These are phyloP conservation scores for Lippia alba DNA, from an alignment of 305 asterid species.

Conservation along the genomic window DNA sequence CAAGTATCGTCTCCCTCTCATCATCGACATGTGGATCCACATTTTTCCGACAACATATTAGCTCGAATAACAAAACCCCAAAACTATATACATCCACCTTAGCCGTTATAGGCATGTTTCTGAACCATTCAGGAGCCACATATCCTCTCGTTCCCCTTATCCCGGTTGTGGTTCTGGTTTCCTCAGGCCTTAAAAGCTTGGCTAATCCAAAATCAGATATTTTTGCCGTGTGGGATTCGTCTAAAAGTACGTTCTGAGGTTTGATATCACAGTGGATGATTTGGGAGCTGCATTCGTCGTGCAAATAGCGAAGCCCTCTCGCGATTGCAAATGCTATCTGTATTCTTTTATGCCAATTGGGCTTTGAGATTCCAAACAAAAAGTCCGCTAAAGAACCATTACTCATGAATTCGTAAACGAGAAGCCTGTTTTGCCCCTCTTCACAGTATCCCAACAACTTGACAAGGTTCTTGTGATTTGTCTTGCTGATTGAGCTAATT, in stretches of 20 bases:
- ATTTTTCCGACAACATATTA: slow-evolving; percentile 42
- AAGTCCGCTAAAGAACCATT: slow-evolving; percentile 39
- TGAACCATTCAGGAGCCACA: slow-evolving; percentile 47
- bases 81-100: slow-evolving; percentile 50
- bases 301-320: slow-evolving; percentile 43
- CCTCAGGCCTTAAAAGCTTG: slow-evolving; percentile 43
- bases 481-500: slow-evolving; percentile 36
- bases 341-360: slow-evolving; percentile 38
- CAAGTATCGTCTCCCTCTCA: slow-evolving; percentile 36
- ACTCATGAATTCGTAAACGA: slow-evolving; percentile 44
- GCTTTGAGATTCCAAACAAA: slow-evolving; percentile 24
- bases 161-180: slow-evolving; percentile 37
- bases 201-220: slow-evolving; percentile 47
- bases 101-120: slow-evolving; percentile 37
- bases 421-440: slow-evolving; percentile 35
- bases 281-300: slow-evolving; percentile 41
- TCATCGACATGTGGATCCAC: slow-evolving; percentile 19
- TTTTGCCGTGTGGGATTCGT: slow-evolving; percentile 26
- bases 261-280: slow-evolving; percentile 53
- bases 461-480: slow-evolving; percentile 47
- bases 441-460: slow-evolving; percentile 42
- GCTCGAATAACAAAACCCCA: slow-evolving; percentile 41
- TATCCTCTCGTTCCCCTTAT: slow-evolving; percentile 51
- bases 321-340: slow-evolving; percentile 39
- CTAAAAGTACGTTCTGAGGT: slow-evolving; percentile 46